A percentile compares a stretch with the other conserved stretches of the same genome.
phyloP scores from a whole-genome alignment of 495 filamentous ascomycete species.

The Sabuloglossum arenarium region DNA sequence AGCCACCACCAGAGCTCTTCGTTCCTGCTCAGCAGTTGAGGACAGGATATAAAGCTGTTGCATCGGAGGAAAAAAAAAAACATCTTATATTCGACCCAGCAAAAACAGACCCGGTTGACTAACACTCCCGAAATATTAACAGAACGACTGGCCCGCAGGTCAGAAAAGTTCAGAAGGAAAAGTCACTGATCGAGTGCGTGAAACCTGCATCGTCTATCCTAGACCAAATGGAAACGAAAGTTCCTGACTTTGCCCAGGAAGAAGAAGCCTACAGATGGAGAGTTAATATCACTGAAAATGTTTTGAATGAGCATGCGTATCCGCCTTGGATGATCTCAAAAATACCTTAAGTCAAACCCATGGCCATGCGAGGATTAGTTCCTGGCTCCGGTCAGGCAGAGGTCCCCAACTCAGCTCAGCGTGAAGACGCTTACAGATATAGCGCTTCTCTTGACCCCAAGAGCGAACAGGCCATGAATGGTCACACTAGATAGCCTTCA shows the following conservation, averaged over 20 bases:
- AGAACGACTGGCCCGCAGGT: not conserved
- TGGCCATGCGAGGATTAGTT: no score
- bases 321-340: no score
- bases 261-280: not conserved
- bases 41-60: not conserved
- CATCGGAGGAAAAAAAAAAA: not conserved
- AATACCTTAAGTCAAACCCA: no score
- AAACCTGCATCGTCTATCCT: not conserved
- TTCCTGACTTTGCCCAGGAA: not conserved
- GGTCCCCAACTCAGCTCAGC: no score
- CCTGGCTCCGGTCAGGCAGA: no score
- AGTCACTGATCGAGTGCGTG: not conserved
- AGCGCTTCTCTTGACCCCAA: no score
- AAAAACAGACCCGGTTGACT: not conserved
- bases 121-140: not conserved
- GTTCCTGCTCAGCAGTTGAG: not conserved
- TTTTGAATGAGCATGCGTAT: no score
- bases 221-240: not conserved
- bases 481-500: no score
- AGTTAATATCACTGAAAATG: not conserved
- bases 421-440: no score
- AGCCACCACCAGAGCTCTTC: not conserved
- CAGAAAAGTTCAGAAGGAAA: not conserved
- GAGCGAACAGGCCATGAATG: no score
- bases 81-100: not conserved